Conservation (phyloP, 495 filamentous ascomycete genomes). For the Aspergillus affinis region DNA sequence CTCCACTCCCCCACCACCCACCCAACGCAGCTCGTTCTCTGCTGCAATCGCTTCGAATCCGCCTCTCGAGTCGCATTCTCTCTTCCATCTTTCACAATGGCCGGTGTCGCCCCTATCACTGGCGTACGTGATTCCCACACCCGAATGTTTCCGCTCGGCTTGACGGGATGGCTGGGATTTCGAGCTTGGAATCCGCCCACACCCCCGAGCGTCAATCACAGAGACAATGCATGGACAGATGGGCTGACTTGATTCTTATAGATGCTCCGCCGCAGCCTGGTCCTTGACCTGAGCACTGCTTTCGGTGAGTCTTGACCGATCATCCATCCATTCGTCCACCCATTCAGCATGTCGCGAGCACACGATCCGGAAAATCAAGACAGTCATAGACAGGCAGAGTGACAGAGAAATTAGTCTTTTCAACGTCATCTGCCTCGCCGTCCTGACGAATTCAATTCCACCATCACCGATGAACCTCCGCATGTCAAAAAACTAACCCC, state of each 20-base stretch:
- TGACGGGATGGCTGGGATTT: background rate
- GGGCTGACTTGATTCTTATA: conserved; percentile 27
- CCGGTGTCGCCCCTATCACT: conserved; percentile 47
- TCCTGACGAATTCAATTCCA: background rate
- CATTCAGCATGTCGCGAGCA: background rate
- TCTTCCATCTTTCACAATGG: conserved; percentile 38
- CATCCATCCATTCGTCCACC: background rate
- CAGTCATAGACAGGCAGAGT: background rate
- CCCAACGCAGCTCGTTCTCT: conserved; percentile 16
- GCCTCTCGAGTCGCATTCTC: conserved; percentile 21
- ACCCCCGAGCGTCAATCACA: background rate
- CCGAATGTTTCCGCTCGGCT: conserved; percentile 8
- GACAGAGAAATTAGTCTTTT: background rate
- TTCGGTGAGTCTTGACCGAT: conserved; percentile 56
- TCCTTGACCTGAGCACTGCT: conserved; percentile 76
- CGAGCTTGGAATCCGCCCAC: background rate
- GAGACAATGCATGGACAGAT: background rate
- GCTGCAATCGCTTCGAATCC: conserved; percentile 13
- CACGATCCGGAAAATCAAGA: background rate
- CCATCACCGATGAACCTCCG: background rate
- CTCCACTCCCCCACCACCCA: conserved; percentile 17
- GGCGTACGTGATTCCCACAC: conserved; percentile 42
- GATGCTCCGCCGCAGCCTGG: conserved; percentile 73
- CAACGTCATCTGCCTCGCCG: no score
- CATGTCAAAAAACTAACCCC: conserved; percentile 7